phyloP scores from a whole-genome alignment of 1,284 basidiomycete species.

The Trametes sp. region DNA sequence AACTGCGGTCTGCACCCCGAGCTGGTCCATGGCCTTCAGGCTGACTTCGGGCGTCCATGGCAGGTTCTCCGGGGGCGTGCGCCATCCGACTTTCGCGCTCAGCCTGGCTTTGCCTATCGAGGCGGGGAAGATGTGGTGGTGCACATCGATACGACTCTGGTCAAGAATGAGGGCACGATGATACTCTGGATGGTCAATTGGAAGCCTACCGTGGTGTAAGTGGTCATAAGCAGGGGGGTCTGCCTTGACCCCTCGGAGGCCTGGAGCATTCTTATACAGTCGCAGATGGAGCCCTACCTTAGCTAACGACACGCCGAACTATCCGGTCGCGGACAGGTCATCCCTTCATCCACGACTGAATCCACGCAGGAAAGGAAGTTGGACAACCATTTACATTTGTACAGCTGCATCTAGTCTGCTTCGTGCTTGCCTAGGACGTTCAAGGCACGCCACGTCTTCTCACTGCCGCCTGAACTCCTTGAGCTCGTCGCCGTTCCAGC shows the following conservation, averaged over 20 bases:
- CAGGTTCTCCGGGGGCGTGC: slow-evolving; percentile 64
- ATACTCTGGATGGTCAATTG: not conserved
- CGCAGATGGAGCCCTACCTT: too few species aligned
- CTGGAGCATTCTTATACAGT: too few species aligned
- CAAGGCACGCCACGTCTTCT: not conserved
- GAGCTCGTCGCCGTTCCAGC: slow-evolving; percentile 73
- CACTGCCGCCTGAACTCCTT: slow-evolving; percentile 51
- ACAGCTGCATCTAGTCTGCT: not conserved
- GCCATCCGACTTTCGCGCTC: slow-evolving; percentile 61
- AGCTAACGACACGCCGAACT: not conserved
- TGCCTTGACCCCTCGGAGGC: not conserved
- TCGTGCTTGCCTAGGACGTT: too few species aligned
- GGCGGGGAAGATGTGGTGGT: slow-evolving; percentile 74
- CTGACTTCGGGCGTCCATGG: slow-evolving; percentile 70
- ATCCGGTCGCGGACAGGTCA: too few species aligned
- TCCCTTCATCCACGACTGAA: too few species aligned
- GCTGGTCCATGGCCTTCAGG: slow-evolving; percentile 63
- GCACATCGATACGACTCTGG: slow-evolving; percentile 65
- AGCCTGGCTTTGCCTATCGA: slow-evolving; percentile 46
- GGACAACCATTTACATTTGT: not conserved
- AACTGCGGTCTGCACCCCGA: slow-evolving; percentile 63
- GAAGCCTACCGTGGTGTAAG: not conserved
- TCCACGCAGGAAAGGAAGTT: not conserved
- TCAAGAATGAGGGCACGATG: not conserved
- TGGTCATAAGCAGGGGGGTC: not conserved